Percentiles rank a stretch among this genome's conserved stretches.
Evolutionary conservation across 345 rosid species (phyloP).

Genomic region (Bruguiera gymnorhiza): DNA sequence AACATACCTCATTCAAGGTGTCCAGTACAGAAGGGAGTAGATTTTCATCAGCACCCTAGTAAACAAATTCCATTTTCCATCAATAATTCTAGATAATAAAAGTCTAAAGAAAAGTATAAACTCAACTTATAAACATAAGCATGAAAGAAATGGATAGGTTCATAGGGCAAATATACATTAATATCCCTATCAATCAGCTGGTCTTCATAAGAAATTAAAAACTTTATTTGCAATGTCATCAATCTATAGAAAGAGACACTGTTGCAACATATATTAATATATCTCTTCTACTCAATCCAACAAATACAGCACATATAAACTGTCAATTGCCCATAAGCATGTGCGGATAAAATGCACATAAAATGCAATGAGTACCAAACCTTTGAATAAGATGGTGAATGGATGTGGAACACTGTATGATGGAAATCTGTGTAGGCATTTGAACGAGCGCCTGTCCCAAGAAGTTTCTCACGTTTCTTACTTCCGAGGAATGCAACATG

Average conservation of each 20-base stretch:
- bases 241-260: neutral
- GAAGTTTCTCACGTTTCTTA: constrained; percentile 97
- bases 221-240: neutral
- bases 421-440: constrained; percentile 99
- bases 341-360: no score
- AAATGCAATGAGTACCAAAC: constrained; percentile 32
- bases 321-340: no score
- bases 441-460: constrained; percentile 96
- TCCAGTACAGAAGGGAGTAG: constrained; percentile 81
- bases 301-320: neutral
- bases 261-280: neutral
- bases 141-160: neutral
- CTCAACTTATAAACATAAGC: neutral
- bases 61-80: constrained; percentile 27
- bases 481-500: constrained; percentile 99
- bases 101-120: neutral
- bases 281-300: neutral
- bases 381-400: constrained; percentile 89
- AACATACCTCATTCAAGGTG: constrained; percentile 87
- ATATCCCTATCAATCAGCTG: constrained; percentile 1
- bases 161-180: neutral
- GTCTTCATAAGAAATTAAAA: neutral
- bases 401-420: constrained; percentile 98
- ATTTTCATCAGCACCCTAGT: constrained; percentile 80
- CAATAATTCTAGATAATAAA: constrained; percentile 10